phyloP scores from a whole-genome alignment of 2,329 filamentous ascomycete species.

The Akanthomyces uredinophilus region DNA sequence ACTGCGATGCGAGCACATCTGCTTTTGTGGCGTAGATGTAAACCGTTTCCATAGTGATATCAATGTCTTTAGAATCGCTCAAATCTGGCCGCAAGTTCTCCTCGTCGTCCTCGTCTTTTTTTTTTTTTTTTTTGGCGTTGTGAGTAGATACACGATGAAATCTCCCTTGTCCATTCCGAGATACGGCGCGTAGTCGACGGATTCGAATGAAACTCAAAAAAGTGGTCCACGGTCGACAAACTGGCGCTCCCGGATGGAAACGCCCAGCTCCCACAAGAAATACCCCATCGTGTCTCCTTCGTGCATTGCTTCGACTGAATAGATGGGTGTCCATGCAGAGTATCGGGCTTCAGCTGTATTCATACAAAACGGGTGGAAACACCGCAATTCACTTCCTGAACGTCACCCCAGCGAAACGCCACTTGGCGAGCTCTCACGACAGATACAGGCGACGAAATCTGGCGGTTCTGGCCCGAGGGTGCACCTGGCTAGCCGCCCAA shows the following conservation, averaged over 20 bases:
- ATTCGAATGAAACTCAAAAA: not conserved
- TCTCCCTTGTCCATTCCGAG: not conserved
- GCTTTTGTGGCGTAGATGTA: not conserved
- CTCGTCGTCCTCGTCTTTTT: not conserved
- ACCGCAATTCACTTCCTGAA: not conserved
- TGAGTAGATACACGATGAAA: not conserved
- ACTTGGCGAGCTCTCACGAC: not conserved
- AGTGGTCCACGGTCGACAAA: not conserved
- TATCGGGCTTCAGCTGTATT: not conserved
- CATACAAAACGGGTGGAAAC: not conserved
- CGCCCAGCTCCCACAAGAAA: not conserved
- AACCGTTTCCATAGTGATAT: not conserved
- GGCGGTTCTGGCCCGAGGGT: not conserved
- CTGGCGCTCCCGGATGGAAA: not conserved
- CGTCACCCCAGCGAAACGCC: not conserved
- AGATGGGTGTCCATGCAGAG: not conserved
- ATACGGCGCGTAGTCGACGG: not conserved
- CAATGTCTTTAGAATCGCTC: not conserved
- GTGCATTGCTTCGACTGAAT: not conserved
- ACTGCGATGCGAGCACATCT: not conserved
- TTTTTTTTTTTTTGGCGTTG: not conserved
- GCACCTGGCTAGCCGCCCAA: not conserved
- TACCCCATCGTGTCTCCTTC: not conserved
- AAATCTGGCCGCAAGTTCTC: not conserved
- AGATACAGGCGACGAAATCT: not conserved